A percentile compares a stretch with the other conserved stretches of the same genome.
phyloP scores from a whole-genome alignment of 2,329 filamentous ascomycete genomes.

The Lomentospora prolificans region DNA sequence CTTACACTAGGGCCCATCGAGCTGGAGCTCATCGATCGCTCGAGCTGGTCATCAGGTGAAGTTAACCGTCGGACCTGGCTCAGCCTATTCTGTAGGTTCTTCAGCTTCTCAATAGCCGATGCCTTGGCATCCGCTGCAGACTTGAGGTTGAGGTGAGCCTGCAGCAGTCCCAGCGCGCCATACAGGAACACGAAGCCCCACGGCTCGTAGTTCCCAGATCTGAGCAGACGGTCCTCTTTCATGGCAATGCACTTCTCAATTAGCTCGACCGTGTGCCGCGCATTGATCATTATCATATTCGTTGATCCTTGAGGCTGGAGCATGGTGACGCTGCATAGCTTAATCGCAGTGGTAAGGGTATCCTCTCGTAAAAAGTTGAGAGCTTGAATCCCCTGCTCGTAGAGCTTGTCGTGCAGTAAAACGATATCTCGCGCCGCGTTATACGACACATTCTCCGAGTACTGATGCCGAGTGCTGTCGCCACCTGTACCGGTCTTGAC shows the following conservation, averaged over 20 bases:
- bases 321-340: constrained; percentile 51
- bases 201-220: constrained; percentile 54
- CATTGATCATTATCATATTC: constrained; percentile 54
- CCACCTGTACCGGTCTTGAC: constrained; percentile 37
- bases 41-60: constrained; percentile 20
- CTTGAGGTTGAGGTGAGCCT: constrained; percentile 49
- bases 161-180: constrained; percentile 46
- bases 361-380: constrained; percentile 53
- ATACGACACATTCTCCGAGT: constrained; percentile 54
- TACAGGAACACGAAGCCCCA: constrained; percentile 58
- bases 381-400: constrained; percentile 47
- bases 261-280: constrained; percentile 49
- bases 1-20: constrained; percentile 15
- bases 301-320: constrained; percentile 48
- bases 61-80: constrained; percentile 37
- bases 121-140: constrained; percentile 47
- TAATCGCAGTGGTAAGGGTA: constrained; percentile 48
- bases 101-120: constrained; percentile 48
- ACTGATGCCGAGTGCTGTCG: constrained; percentile 51
- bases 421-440: constrained; percentile 52
- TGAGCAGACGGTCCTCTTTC: constrained; percentile 50
- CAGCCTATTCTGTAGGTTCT: constrained; percentile 48
- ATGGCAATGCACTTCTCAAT: constrained; percentile 51
- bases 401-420: constrained; percentile 50
- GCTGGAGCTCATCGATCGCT: constrained; percentile 15